Evolutionary conservation across 805 yeast genomes (phyloP).

Genomic region (Barnettozyma wickerhamii): DNA sequence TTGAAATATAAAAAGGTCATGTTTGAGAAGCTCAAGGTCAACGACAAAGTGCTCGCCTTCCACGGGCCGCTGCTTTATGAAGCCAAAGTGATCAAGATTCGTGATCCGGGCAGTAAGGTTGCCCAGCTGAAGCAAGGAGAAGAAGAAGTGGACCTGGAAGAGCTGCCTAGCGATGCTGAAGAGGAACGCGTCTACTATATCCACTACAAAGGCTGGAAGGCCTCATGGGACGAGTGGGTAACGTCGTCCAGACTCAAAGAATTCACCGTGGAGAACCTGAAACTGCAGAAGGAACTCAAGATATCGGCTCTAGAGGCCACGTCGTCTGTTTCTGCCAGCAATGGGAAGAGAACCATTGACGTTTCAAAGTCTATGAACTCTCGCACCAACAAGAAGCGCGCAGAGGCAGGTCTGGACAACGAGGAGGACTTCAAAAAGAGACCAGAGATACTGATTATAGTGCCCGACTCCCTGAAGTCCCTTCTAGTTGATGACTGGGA

Average conservation of each 20-base stretch:
- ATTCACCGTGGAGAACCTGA: slow-evolving; percentile 62
- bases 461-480: slow-evolving; percentile 66
- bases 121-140: slow-evolving; percentile 39
- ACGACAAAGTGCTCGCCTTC: slow-evolving; percentile 61
- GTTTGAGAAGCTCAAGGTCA: slow-evolving; percentile 11
- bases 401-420: slow-evolving; percentile 29
- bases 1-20: not conserved
- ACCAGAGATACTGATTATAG: slow-evolving; percentile 45
- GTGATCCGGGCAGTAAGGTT: slow-evolving; percentile 45
- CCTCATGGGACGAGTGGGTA: slow-evolving; percentile 98
- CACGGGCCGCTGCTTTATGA: slow-evolving; percentile 91
- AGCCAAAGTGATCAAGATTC: slow-evolving; percentile 69
- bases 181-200: slow-evolving; percentile 51
- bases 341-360: slow-evolving; percentile 14
- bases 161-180: slow-evolving; percentile 33
- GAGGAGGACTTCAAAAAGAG: slow-evolving; percentile 22
- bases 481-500: slow-evolving; percentile 93
- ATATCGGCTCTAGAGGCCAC: slow-evolving; percentile 37
- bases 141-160: slow-evolving; percentile 23
- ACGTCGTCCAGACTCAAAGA: slow-evolving; percentile 61
- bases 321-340: slow-evolving; percentile 14
- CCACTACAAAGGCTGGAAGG: slow-evolving; percentile 95
- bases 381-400: slow-evolving; percentile 20
- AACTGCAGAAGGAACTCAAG: slow-evolving; percentile 57
- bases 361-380: slow-evolving; percentile 9